Base-by-base conservation (phyloP, 2,329 filamentous ascomycete genomes). In the Xylariaceae sp. region DNA sequence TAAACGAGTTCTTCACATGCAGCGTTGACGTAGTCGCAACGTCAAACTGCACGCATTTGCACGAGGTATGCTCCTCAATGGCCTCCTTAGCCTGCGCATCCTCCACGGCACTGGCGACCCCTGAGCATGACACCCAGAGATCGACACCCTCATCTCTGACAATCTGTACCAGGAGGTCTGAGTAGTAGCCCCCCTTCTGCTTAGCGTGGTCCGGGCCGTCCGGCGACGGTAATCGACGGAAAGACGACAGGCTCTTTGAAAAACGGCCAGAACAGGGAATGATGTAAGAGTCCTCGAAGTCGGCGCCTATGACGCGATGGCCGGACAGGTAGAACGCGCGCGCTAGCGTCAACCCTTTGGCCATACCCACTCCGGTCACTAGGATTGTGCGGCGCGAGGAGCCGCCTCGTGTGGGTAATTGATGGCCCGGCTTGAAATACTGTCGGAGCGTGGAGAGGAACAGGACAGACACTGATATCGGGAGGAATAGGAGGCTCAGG, bases 101-200 rank as follows among this genome's bases (percentile, higher is more conserved):
- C 66, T 88, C 84, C 10, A 87, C 72, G 0, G 85, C 85, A 0
- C 82, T 83, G 1, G 81, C 79, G 7, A 88, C 84, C n/a, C 84
- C 86, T 0, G 88, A 90, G 66, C 88, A 90, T 17, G 84, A 86
- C 2, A 92, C 82, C 88, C 88, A 92, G 2, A 92, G 73, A 58
- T 90, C 82, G 3, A 89, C 80, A 0, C 79, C 76, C 63, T 92
- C 87, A 0, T 74, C 70, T 4, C 77, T 69, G 47, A 90, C 77
- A 30, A 91, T 78, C 7, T 82, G 73, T 1, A 88, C 70, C 2
- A 92, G 71, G 0, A 76, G 74, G 11, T 30, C 23, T 30, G 23
- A 30, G 78, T 73, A 11, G 82, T 77, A 66, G 92, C 90, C 1
- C 73, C 72, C 15, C 78, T 75, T 90, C 1, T 73, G 72, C 15